These are phyloP conservation scores for Trichoderma cornu-damae DNA, from an alignment of 2,329 filamentous ascomycete species.

Conservation along the genomic window DNA sequence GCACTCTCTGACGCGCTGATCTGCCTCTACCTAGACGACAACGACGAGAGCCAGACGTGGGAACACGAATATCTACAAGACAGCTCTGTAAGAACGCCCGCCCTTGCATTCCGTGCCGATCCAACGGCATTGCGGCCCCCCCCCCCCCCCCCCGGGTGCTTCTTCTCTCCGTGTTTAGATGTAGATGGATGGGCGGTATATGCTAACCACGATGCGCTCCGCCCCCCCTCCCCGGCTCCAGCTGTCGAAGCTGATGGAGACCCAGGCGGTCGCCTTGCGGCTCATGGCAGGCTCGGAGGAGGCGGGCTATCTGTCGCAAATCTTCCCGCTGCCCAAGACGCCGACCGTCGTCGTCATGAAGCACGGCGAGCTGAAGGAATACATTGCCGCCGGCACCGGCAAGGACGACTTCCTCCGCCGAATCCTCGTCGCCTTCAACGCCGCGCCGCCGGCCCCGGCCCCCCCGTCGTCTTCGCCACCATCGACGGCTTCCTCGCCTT, in stretches of 20 bases:
- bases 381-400: constrained; percentile 59
- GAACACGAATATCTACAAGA: constrained; percentile 63
- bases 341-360: constrained; percentile 77
- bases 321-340: constrained; percentile 74
- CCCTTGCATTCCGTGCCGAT: background rate
- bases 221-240: constrained; percentile 33
- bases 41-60: constrained; percentile 65
- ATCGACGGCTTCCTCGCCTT: constrained; percentile 16
- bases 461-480: constrained; percentile 20
- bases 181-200: too few species aligned
- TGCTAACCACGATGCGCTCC: constrained; percentile 12
- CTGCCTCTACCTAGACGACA: constrained; percentile 56
- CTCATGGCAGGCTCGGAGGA: constrained; percentile 70
- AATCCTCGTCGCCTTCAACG: constrained; percentile 33
- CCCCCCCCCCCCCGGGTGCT: too few species aligned
- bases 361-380: constrained; percentile 72
- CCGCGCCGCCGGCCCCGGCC: constrained; percentile 19
- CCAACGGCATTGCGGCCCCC: background rate
- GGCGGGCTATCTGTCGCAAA: constrained; percentile 73
- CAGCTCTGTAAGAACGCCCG: constrained; percentile 43
- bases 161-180: too few species aligned
- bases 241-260: constrained; percentile 52
- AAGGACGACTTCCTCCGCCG: constrained; percentile 61
- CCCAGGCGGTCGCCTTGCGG: constrained; percentile 64
- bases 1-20: background rate